Percentiles rank a stretch among this genome's conserved stretches.
phyloP scores from a whole-genome alignment of 2,329 filamentous ascomycete species.

The Diaporthe nobilis region DNA sequence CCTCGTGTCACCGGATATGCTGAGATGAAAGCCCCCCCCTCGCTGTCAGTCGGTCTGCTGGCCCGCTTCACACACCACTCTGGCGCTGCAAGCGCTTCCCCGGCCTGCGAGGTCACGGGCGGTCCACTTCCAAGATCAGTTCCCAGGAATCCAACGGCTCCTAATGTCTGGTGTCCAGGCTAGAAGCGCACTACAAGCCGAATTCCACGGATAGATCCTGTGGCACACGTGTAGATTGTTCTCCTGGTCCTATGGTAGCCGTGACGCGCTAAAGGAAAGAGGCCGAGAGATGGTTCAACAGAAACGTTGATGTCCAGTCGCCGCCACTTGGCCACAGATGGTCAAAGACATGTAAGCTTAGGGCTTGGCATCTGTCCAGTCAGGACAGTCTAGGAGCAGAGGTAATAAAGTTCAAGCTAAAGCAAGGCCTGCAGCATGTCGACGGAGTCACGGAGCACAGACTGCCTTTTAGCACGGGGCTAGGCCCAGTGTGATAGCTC shows the following conservation, averaged over 20 bases:
- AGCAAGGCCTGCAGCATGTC: slow-evolving; percentile 33
- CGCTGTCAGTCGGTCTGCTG: slow-evolving; percentile 7
- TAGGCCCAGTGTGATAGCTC: slow-evolving; percentile 10
- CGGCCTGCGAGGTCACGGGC: slow-evolving; percentile 20
- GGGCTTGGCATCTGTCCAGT: slow-evolving; percentile 14
- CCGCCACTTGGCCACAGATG: slow-evolving; percentile 34
- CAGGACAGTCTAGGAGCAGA: not conserved
- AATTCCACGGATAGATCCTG: slow-evolving; percentile 24
- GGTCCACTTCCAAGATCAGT: not conserved
- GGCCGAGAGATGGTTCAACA: slow-evolving; percentile 17
- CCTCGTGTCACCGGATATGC: slow-evolving; percentile 14
- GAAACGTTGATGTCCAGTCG: slow-evolving; percentile 10
- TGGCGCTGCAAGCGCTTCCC: slow-evolving; percentile 24
- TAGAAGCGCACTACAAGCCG: slow-evolving; percentile 27
- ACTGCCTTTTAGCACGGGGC: slow-evolving; percentile 21
- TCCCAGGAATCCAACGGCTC: slow-evolving; percentile 33
- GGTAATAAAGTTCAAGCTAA: slow-evolving; percentile 39
- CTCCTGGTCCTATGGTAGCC: slow-evolving; percentile 10
- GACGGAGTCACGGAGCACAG: slow-evolving; percentile 33
- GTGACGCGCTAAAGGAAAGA: slow-evolving; percentile 28
- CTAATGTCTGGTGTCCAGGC: slow-evolving; percentile 31
- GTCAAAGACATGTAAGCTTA: slow-evolving; percentile 12
- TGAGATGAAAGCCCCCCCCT: slow-evolving; percentile 26
- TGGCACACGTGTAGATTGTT: slow-evolving; percentile 18
- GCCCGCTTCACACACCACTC: not conserved